A percentile compares a stretch with the other conserved stretches of the same genome.
Conservation (phyloP, 106 monocot species). For the Triglochin maritima region DNA sequence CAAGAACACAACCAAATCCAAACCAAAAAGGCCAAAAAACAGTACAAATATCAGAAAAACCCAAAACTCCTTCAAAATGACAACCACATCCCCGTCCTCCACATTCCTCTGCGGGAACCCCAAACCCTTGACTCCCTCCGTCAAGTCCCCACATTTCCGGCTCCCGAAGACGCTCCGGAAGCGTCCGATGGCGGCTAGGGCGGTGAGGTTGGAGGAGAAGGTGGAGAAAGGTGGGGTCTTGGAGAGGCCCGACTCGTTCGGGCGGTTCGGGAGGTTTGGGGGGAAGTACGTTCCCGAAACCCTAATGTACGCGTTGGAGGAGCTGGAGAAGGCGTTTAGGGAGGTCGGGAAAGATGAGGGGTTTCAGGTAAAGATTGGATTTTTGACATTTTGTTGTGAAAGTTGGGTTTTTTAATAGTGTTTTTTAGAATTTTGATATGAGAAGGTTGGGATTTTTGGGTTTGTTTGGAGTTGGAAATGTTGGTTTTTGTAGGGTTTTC, state of each 20-base stretch:
- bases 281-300: slow-evolving; percentile 96
- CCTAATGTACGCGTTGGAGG: slow-evolving; percentile 62
- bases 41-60: too few relatives aligned
- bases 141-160: too few relatives aligned
- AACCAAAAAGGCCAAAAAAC: too few relatives aligned
- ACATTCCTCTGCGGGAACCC: too few relatives aligned
- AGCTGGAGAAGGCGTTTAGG: slow-evolving; percentile 53
- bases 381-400: neutral
- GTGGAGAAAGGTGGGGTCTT: neutral
- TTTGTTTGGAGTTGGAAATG: too few relatives aligned
- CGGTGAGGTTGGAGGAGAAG: neutral
- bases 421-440: neutral
- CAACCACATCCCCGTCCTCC: too few relatives aligned
- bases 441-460: too few relatives aligned
- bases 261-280: slow-evolving; percentile 70
- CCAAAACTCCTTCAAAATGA: too few relatives aligned
- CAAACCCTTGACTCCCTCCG: too few relatives aligned
- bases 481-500: neutral
- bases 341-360: slow-evolving; percentile 30
- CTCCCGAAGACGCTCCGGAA: too few relatives aligned
- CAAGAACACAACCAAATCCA: too few relatives aligned
- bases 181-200: too few relatives aligned
- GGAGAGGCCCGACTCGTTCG: slow-evolving; percentile 56
- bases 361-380: slow-evolving; percentile 46
- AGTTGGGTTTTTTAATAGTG: neutral